Base-by-base conservation (phyloP, 1,284 basidiomycete genomes). In the Chalciporus sp. region DNA sequence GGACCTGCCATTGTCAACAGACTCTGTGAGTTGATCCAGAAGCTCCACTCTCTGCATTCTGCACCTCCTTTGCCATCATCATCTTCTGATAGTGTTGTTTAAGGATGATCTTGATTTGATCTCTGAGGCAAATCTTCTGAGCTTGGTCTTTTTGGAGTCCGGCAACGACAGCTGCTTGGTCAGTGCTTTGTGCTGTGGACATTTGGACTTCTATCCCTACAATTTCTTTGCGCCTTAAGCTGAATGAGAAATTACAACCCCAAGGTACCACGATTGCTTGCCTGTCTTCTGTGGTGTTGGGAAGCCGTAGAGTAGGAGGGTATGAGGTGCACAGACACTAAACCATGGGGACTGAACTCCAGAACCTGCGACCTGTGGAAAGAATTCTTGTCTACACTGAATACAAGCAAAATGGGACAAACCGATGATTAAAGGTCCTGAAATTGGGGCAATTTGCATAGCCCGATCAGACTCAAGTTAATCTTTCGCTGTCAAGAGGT, bases 301-400 rank as follows among this genome's bases (percentile, higher is more conserved):
- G 55, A 82, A 81, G 9, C 83, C 77, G 20, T 76, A 72, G 1
- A 88, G 67, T 17, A 77, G 69, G 9, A 86, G 56, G 7, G 66
- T 59, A 61, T 87, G 81, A 0, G 72, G 67, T 3, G 75, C 52
- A 16, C 72, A 74, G 7, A 82, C 76, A 29, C 68, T 57, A 61
- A 88, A 88, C 83, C 85, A 88, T 3, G 84, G 80, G 1, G 65
- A 62, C 37, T 79, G 76, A 14, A 65, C 52, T 20, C 67, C 60
- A 8, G 71, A 62, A 41, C 71, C 60, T 19, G 75, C 72, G 49
- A 74, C 67, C 80, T 81, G 55, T 46, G 26, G 33, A 47, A 3
- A 39, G n/a, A 23, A 11, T 50, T 41, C 7, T 14, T 51, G 19
- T 45, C 26, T 37, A 27, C 43, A 16, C 28, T 23, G 44, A 10